Conservation (phyloP, 768 basidiomycete genomes). For the Lactarius trivialis region DNA sequence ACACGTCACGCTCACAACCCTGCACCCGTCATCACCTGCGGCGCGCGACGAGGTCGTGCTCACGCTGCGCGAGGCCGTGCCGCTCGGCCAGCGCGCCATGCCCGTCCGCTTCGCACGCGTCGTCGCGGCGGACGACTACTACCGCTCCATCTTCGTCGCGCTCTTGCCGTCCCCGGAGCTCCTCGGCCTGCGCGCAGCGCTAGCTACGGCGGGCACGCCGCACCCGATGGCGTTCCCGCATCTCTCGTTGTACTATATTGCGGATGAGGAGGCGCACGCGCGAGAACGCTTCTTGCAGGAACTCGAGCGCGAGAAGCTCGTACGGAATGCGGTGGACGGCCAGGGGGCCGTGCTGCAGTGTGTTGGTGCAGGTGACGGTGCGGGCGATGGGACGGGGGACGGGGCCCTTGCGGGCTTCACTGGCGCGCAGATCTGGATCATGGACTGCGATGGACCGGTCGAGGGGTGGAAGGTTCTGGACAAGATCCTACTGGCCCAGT, state of each 20-base stretch:
- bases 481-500: conserved; percentile 27
- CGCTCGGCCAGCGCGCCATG: conserved; percentile 32
- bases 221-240: conserved; percentile 61
- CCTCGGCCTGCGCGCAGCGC: conserved; percentile 43
- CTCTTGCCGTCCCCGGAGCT: conserved; percentile 43
- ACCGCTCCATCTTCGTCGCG: conserved; percentile 60
- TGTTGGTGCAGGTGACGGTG: conserved; percentile 25
- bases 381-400: background rate
- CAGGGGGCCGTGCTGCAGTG: conserved; percentile 32
- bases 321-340: conserved; percentile 25
- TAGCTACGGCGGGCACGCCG: conserved; percentile 33
- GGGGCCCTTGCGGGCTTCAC: conserved; percentile 33
- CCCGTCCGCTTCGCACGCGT: conserved; percentile 46
- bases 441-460: conserved; percentile 53
- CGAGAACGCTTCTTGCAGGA: conserved; percentile 42
- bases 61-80: conserved; percentile 37
- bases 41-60: conserved; percentile 19
- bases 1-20: conserved; percentile 60
- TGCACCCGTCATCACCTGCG: conserved; percentile 16
- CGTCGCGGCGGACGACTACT: conserved; percentile 55
- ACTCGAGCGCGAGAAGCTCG: conserved; percentile 34
- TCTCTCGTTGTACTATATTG: conserved; percentile 67
- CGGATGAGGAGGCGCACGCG: conserved; percentile 55
- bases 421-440: conserved; percentile 51
- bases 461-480: conserved; percentile 49